Percentiles rank a stretch among this genome's conserved stretches.
These are phyloP conservation scores for Chaetomidium leptoderma DNA, from an alignment of 495 filamentous ascomycete species.

Conservation along the genomic window DNA sequence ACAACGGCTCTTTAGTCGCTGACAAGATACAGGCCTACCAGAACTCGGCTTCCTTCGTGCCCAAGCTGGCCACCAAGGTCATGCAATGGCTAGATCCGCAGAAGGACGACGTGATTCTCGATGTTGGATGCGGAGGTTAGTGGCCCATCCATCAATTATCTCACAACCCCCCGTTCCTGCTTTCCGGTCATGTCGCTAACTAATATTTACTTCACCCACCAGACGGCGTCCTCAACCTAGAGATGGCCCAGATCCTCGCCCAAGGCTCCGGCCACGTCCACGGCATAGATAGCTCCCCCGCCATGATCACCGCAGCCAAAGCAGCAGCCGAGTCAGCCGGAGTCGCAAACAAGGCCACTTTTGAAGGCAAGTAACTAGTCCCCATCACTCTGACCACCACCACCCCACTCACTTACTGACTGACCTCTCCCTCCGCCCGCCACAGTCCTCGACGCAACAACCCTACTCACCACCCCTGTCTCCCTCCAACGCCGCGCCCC, in stretches of 20 bases:
- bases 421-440: neutral
- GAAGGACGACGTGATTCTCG: constrained; percentile 59
- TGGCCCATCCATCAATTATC: neutral
- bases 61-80: constrained; percentile 62
- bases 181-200: no score
- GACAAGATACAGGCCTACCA: constrained; percentile 51
- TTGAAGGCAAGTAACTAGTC: constrained; percentile 35
- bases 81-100: constrained; percentile 59
- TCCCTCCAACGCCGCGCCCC: constrained; percentile 26
- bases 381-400: neutral
- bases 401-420: neutral
- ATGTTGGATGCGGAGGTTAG: constrained; percentile 68
- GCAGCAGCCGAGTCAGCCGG: constrained; percentile 20
- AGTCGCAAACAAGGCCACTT: constrained; percentile 34
- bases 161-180: no score
- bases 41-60: constrained; percentile 66
- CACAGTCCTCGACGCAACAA: constrained; percentile 37
- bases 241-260: constrained; percentile 45
- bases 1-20: neutral
- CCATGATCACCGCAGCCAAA: constrained; percentile 59
- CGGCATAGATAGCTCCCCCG: constrained; percentile 61
- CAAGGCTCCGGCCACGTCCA: constrained; percentile 46
- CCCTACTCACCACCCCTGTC: constrained; percentile 20
- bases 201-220: neutral
- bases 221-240: constrained; percentile 61